Evolutionary conservation across 139 green algal genomes (phyloP).

Genomic region (Trebouxia sp.): DNA sequence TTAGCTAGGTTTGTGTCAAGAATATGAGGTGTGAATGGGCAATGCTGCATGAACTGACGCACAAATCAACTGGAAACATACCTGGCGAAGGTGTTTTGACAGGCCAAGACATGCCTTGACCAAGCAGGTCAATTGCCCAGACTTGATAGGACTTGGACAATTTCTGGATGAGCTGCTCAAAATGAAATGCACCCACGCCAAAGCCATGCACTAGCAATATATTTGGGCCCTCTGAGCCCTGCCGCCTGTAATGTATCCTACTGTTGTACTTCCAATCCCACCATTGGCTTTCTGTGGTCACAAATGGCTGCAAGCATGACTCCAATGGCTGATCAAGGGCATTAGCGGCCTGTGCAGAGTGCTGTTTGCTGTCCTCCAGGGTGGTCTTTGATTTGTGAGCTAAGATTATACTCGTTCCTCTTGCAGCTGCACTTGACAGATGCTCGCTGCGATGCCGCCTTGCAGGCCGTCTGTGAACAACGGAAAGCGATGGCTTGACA

Average conservation of each 20-base stretch:
- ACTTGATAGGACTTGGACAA: constrained; percentile 31
- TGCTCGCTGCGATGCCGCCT: too few species aligned
- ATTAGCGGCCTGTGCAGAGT: too few species aligned
- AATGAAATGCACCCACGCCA: constrained; percentile 42
- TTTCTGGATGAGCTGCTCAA: constrained; percentile 31
- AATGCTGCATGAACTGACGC: constrained; percentile 6
- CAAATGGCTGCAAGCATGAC: constrained; percentile 18
- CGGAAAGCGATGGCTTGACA: too few species aligned
- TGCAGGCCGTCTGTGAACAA: too few species aligned
- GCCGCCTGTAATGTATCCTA: constrained; percentile 25
- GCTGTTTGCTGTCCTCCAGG: too few species aligned
- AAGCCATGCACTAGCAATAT: constrained; percentile 48
- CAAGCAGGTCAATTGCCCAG: constrained; percentile 44
- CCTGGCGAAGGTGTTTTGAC: not conserved
- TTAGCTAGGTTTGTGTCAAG: not conserved
- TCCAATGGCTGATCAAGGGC: too few species aligned
- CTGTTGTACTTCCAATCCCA: constrained; percentile 16
- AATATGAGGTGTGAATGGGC: not conserved
- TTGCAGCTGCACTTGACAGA: too few species aligned
- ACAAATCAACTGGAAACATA: not conserved
- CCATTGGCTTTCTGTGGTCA: constrained; percentile 20
- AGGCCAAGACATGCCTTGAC: constrained; percentile 37
- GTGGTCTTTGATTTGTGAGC: too few species aligned
- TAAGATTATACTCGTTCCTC: too few species aligned
- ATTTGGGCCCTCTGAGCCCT: not conserved